Evolutionary conservation across 805 yeast genomes (phyloP), one percentile per base, ranked within the genome.

Genomic region (Komagataella mondaviorum): DNA sequence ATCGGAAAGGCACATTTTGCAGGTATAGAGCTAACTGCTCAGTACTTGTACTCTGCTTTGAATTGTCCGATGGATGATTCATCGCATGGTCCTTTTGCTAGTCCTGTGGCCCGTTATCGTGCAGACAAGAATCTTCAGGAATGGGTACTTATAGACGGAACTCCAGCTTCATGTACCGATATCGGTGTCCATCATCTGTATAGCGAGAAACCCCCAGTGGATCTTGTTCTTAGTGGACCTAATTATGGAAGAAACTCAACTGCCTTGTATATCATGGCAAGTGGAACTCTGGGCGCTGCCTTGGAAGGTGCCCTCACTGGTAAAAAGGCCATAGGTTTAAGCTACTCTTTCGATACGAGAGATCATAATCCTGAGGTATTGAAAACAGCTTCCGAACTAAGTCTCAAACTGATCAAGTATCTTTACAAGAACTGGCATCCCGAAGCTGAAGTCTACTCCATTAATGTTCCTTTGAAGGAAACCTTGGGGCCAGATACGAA

Each of bases 241-340:
- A 93, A 93, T 63, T 91, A 85, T 57, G 99, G 99, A 20, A 80
- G 96, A 62, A 93, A 93, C 66, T 82, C 96, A 1, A 80, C 91
- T 22, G 88, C 95, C 5, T 77, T 91, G 47, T 93, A 89, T 65
- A 85, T 89, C 51, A 75, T 93, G 59, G 81, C 96, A 4, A 83
- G 95, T 57, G 99, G 99, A 12, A 93, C 99, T 2, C 83, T 93
- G 16, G 99, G 99, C 23, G 98, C 96, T 3, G 93, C 97, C 1
- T 78, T 90, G 88, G 99, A 93, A 68, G 95, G 90, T 1, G 86
- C 85, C 2, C 77, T 90, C 46, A 78, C 75, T 52, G 83, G 82
- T 0, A 78, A 80, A 30, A 81, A 73, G 56, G 71, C 96, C 4
- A 74, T 93, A 55, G 97, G 96, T 1, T 60, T 93, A 39, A 85